Base-by-base conservation (phyloP, 2,329 filamentous ascomycete genomes). In the Hypoxylon rubiginosum region DNA sequence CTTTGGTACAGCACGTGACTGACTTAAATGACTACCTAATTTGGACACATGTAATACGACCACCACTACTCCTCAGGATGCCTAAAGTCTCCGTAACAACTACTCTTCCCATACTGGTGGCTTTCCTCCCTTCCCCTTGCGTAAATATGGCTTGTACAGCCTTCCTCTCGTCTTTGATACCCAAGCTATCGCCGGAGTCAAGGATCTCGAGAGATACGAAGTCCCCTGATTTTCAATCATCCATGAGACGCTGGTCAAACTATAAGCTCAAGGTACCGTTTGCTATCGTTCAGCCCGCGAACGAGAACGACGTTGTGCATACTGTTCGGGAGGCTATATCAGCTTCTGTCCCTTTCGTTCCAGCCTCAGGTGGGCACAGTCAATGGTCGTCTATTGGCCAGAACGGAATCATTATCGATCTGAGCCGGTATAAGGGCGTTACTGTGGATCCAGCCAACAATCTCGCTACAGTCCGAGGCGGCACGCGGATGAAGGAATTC, bases 391-490 rank as follows among this genome's bases (percentile, higher is more conserved):
- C 63, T 9, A 66, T 71, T 9, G 61, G 49, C 9, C n/a, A 58
- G 15, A 8, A 62, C 8, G 68, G 66, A 10, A 57, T 71, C 32
- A 50, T 71, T 36, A 63, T 71, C 41, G 67, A 71, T 34, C 39
- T 68, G 11, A 67, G 58, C 32, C 46, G 28, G 17, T 65, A 61
- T 21, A 60, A 41, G 30, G 58, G 58, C 6, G 49, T 66, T n/a
- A 41, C 50, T 3, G 52, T 67, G 9, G 62, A 70, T 19, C 24
- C 82, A 15, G 75, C 70, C 60, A 69, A 73, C 72, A 80, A 80
- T 74, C 75, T 85, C 67, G 66, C 60, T 21, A 69, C 65, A 2
- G 52, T 60, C n/a, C 68, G 30, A 32, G 69, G 69, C 24, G 62
- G 67, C 24, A 68, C 45, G 28, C 21, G 19, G 11, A 48, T 48